Evolutionary conservation across 495 filamentous ascomycete genomes (phyloP).

Genomic region (Clohesyomyces aquaticus): DNA sequence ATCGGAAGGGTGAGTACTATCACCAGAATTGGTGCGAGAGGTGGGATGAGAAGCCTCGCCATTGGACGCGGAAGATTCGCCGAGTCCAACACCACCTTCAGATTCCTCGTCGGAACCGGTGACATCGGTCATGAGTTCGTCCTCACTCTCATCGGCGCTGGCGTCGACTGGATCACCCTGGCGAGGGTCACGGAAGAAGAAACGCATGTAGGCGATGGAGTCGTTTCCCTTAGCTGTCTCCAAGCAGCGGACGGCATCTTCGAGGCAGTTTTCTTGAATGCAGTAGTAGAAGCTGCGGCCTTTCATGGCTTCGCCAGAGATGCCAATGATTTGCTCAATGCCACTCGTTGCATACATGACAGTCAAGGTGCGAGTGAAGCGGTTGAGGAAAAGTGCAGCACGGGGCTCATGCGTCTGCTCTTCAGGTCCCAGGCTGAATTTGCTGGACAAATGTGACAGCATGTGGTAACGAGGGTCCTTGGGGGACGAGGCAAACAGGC

Average conservation of each 20-base stretch:
- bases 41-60: slow-evolving; percentile 8
- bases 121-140: slow-evolving; percentile 48
- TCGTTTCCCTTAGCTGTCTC: slow-evolving; percentile 91
- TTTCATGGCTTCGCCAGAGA: slow-evolving; percentile 65
- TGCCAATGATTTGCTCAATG: slow-evolving; percentile 70
- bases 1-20: slow-evolving; percentile 41
- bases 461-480: slow-evolving; percentile 88
- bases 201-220: slow-evolving; percentile 91
- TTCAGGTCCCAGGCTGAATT: slow-evolving; percentile 70
- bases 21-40: slow-evolving; percentile 35
- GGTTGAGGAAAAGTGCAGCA: slow-evolving; percentile 83
- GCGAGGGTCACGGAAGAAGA: slow-evolving; percentile 79
- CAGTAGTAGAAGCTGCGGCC: slow-evolving; percentile 81
- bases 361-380: slow-evolving; percentile 79
- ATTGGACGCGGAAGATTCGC: not conserved
- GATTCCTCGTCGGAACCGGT: slow-evolving; percentile 45
- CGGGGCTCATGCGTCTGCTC: slow-evolving; percentile 72
- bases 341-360: slow-evolving; percentile 87
- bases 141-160: slow-evolving; percentile 44
- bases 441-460: slow-evolving; percentile 80
- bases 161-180: slow-evolving; percentile 49
- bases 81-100: slow-evolving; percentile 27
- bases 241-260: slow-evolving; percentile 74
- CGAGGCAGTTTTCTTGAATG: slow-evolving; percentile 74
- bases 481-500: slow-evolving; percentile 78